A percentile compares a stretch with the other conserved stretches of the same genome.
phyloP scores from a whole-genome alignment of 2,329 filamentous ascomycete species.

The Colletotrichum viniferum region DNA sequence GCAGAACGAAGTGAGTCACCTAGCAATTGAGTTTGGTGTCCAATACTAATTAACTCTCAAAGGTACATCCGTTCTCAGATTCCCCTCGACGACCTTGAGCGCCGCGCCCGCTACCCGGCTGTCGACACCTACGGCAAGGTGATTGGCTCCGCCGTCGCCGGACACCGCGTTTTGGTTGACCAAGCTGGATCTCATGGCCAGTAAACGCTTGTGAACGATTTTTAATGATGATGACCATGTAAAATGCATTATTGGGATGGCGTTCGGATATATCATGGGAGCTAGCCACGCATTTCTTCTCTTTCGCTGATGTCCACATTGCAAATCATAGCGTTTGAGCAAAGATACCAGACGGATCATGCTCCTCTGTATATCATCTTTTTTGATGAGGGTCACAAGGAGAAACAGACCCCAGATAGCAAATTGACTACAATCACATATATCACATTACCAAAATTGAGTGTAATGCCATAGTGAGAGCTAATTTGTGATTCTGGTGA shows the following conservation, averaged over 20 bases:
- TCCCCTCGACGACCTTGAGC: constrained; percentile 80
- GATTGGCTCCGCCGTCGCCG: constrained; percentile 35
- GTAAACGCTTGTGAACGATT: constrained; percentile 27
- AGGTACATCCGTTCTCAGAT: constrained; percentile 88
- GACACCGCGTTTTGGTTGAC: constrained; percentile 36
- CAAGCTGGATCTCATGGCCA: constrained; percentile 50
- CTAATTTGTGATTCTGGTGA: too few species aligned
- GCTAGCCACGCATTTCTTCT: not conserved
- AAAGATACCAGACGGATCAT: not conserved
- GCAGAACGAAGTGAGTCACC: constrained; percentile 62
- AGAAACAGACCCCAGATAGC: not conserved
- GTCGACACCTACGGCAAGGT: constrained; percentile 61
- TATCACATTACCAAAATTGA: not conserved
- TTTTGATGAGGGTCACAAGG: not conserved
- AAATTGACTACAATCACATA: not conserved
- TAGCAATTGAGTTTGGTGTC: not conserved
- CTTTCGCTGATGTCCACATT: not conserved
- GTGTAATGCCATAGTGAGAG: not conserved
- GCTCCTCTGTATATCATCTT: not conserved
- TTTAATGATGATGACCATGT: constrained; percentile 8
- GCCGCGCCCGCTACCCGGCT: constrained; percentile 73
- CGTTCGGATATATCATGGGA: not conserved
- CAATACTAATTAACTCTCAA: not conserved
- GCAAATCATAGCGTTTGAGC: constrained; percentile 1
- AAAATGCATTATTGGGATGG: constrained; percentile 10